Evolutionary conservation across 2,329 filamentous ascomycete genomes (phyloP).

Genomic region (Cryphonectria carpinicola): DNA sequence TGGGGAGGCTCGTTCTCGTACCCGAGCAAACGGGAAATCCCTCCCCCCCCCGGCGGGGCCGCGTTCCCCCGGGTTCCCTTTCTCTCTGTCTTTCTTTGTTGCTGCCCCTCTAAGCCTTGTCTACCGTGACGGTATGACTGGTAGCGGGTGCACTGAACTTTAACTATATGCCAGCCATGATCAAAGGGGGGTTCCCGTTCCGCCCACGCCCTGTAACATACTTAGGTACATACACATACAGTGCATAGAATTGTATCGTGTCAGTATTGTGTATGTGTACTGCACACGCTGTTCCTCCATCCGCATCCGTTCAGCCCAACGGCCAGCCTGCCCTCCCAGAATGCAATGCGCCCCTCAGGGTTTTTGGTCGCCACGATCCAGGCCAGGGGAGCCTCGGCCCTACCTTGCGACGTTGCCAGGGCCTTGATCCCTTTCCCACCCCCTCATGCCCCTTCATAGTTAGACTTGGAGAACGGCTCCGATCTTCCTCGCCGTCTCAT

Average conservation of each 20-base stretch:
- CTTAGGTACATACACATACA: too few relatives aligned
- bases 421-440: not conserved
- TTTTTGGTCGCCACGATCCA: not conserved
- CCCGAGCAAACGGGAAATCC: constrained; percentile 8
- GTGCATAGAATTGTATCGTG: not conserved
- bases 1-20: constrained; percentile 14
- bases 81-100: not conserved
- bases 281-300: not conserved
- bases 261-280: not conserved
- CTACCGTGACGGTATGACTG: not conserved
- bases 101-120: too few relatives aligned
- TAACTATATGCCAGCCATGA: not conserved
- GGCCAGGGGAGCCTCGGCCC: not conserved
- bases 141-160: not conserved
- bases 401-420: constrained; percentile 9
- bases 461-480: constrained; percentile 9
- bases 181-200: too few relatives aligned
- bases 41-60: not conserved
- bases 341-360: not conserved
- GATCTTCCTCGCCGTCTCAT: constrained; percentile 20
- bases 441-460: constrained; percentile 12
- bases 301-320: not conserved
- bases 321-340: not conserved
- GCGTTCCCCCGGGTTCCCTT: not conserved
- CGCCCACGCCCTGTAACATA: not conserved